phyloP scores from a whole-genome alignment of 2,329 filamentous ascomycete species.

The Colletotrichum viniferum region DNA sequence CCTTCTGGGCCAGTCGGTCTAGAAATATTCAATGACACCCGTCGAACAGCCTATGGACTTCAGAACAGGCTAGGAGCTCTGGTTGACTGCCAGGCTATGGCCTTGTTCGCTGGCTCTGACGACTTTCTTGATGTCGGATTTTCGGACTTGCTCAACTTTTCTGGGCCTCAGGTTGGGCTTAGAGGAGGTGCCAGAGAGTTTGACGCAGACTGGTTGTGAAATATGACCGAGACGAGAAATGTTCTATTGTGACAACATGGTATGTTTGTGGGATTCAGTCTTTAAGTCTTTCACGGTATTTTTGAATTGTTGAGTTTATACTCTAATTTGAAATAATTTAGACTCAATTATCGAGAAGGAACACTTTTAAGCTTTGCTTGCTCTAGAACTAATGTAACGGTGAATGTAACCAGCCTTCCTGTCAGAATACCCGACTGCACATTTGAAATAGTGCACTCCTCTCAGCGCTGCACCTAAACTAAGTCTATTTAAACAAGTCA shows the following conservation, averaged over 20 bases:
- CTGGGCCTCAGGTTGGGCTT: neutral
- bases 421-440: neutral
- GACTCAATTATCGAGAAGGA: neutral
- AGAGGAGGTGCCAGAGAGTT: neutral
- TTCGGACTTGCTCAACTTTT: neutral
- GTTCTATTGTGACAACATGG: neutral
- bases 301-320: neutral
- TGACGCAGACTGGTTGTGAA: neutral
- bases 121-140: neutral
- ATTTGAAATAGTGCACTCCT: neutral
- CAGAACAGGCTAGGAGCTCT: neutral
- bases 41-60: neutral
- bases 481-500: too few relatives aligned
- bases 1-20: neutral
- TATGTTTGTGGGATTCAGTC: neutral
- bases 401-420: neutral
- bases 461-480: too few relatives aligned
- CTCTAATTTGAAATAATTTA: too few relatives aligned
- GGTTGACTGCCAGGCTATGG: neutral
- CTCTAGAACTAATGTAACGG: neutral
- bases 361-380: neutral
- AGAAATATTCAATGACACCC: neutral
- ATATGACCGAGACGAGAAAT: neutral
- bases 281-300: neutral
- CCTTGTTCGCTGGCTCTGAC: neutral